Percentiles rank a stretch among this genome's conserved stretches.
Conservation (phyloP, 768 basidiomycete species). For the Leccinum obscurum region DNA sequence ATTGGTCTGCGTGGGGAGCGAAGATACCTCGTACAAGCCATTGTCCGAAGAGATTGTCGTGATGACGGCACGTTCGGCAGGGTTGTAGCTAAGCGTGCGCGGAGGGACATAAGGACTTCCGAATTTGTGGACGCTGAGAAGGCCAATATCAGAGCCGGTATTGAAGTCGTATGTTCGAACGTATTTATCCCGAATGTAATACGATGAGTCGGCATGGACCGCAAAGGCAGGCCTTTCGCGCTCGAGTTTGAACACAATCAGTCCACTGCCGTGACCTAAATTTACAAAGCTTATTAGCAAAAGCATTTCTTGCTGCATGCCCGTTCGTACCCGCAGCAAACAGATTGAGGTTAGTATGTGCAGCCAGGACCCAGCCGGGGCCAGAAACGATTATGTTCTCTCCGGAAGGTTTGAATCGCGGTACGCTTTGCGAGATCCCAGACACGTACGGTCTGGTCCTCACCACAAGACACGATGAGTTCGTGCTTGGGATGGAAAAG, state of each 20-base stretch:
- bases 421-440: conserved; percentile 97
- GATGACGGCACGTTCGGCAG: conserved; percentile 91
- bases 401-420: conserved; percentile 94
- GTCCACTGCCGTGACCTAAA: conserved; percentile 86
- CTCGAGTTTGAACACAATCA: conserved; percentile 99
- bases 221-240: conserved; percentile 97
- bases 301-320: not conserved
- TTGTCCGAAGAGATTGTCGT: conserved; percentile 90
- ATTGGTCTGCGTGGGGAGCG: conserved; percentile 65
- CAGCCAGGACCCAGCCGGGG: conserved; percentile 80
- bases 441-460: conserved; percentile 99
- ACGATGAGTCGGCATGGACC: conserved; percentile 85
- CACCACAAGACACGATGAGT: conserved; percentile 93
- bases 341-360: conserved; percentile 95
- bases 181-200: conserved; percentile 98
- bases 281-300: conserved; percentile 5
- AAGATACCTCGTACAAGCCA: conserved; percentile 88
- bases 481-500: conserved; percentile 99
- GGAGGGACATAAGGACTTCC: conserved; percentile 95
- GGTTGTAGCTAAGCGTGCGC: conserved; percentile 93
- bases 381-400: conserved; percentile 90
- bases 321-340: conserved; percentile 78
- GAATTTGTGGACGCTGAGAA: conserved; percentile 92
- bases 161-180: conserved; percentile 94
- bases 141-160: conserved; percentile 87